phyloP scores from a whole-genome alignment of 805 yeast species.

The Lipomyces anomalus region DNA sequence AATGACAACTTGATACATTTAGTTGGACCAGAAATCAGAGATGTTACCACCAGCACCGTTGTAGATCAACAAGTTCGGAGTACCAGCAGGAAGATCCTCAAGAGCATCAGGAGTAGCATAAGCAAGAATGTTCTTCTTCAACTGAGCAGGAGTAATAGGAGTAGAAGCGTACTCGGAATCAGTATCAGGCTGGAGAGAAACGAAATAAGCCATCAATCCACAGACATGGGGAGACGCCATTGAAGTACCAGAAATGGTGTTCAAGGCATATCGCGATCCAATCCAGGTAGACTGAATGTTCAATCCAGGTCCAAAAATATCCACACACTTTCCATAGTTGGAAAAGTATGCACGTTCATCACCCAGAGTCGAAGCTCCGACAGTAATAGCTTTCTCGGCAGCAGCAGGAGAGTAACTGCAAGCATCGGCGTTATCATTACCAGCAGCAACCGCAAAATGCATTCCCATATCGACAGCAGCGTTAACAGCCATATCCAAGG shows the following conservation, averaged over 20 bases:
- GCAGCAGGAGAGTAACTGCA: constrained; percentile 57
- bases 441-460: constrained; percentile 59
- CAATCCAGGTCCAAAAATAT: constrained; percentile 91
- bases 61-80: constrained; percentile 55
- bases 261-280: constrained; percentile 47
- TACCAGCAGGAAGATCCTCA: constrained; percentile 42
- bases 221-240: constrained; percentile 60
- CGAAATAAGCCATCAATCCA: constrained; percentile 51
- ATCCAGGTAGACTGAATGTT: constrained; percentile 52
- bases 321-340: constrained; percentile 93
- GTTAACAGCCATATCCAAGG: constrained; percentile 53
- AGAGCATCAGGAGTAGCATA: constrained; percentile 48
- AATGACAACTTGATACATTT: too few relatives aligned
- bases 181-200: constrained; percentile 50
- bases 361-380: constrained; percentile 86
- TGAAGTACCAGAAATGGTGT: constrained; percentile 55
- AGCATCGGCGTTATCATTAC: constrained; percentile 57
- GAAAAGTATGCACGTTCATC: constrained; percentile 94
- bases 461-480: constrained; percentile 54
- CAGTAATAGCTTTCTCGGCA: constrained; percentile 70
- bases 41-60: constrained; percentile 54
- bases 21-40: constrained; percentile 43
- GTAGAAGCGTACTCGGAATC: constrained; percentile 46
- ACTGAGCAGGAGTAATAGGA: constrained; percentile 40
- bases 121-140: constrained; percentile 39